These are phyloP conservation scores for Saccharomycopsis selenospora DNA, from an alignment of 805 yeast species.

Conservation along the genomic window DNA sequence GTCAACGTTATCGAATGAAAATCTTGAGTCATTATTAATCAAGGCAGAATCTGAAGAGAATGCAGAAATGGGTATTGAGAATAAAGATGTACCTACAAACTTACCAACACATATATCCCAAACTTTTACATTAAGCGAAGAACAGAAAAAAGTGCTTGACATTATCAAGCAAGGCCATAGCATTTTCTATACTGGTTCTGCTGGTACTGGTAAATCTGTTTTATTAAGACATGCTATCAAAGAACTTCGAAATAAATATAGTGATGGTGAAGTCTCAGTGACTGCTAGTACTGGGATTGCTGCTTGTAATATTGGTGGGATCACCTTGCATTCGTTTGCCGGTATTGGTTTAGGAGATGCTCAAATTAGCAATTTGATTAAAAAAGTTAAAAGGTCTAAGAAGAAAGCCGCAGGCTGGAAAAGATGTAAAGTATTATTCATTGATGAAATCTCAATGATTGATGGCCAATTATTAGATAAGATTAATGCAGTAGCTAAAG, in stretches of 20 bases:
- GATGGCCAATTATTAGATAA: slow-evolving; percentile 63
- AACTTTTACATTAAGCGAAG: slow-evolving; percentile 37
- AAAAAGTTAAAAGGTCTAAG: slow-evolving; percentile 46
- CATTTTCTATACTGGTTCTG: slow-evolving; percentile 92
- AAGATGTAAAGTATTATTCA: slow-evolving; percentile 48
- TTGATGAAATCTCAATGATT: slow-evolving; percentile 79
- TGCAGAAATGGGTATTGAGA: neutral
- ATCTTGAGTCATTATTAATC: neutral
- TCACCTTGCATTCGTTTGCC: slow-evolving; percentile 67
- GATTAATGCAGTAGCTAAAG: slow-evolving; percentile 51
- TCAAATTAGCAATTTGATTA: slow-evolving; percentile 37
- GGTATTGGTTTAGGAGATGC: slow-evolving; percentile 73
- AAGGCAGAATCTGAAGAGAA: neutral
- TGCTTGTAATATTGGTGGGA: slow-evolving; percentile 75
- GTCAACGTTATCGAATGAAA: slow-evolving; percentile 2
- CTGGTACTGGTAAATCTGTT: slow-evolving; percentile 97
- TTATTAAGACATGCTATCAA: slow-evolving; percentile 60
- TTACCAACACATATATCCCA: neutral
- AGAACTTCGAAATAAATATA: slow-evolving; percentile 39
- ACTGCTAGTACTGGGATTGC: slow-evolving; percentile 85
- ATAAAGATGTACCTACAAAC: neutral
- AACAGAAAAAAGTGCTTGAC: slow-evolving; percentile 59
- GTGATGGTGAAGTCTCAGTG: slow-evolving; percentile 51
- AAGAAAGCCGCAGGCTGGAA: slow-evolving; percentile 50
- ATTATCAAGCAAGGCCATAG: slow-evolving; percentile 59